Conservation (phyloP, 176 grass and related monocot genomes). For the Bolboschoenus planiculmis region DNA sequence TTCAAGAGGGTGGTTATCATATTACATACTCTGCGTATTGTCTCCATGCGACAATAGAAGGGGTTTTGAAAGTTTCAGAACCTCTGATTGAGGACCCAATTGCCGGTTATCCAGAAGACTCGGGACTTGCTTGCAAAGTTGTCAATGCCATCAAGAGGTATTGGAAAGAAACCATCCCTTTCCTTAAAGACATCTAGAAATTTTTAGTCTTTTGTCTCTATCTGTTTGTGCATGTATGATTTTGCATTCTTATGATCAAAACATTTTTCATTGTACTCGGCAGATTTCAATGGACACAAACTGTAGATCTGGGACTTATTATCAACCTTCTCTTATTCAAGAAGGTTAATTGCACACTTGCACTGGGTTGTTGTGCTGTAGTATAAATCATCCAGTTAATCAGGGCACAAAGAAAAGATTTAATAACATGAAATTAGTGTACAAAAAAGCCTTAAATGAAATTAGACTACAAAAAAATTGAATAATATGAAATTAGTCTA, state of each 20-base stretch:
- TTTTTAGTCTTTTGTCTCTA: not conserved
- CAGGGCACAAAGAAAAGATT: no score
- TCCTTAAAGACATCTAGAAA: slow-evolving; percentile 46
- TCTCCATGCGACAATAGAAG: slow-evolving; percentile 75
- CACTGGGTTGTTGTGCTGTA: no score
- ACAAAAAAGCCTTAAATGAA: no score
- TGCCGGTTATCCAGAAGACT: slow-evolving; percentile 75
- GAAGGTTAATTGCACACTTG: not conserved
- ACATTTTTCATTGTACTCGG: not conserved
- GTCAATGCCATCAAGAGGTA: slow-evolving; percentile 51
- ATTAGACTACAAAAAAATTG: not conserved
- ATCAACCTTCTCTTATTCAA: not conserved
- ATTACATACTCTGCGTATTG: slow-evolving; percentile 84
- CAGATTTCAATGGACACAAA: not conserved
- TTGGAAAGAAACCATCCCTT: slow-evolving; percentile 75
- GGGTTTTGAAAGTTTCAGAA: slow-evolving; percentile 47
- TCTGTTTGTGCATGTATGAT: not conserved
- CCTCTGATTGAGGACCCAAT: slow-evolving; percentile 62
- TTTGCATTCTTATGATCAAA: not conserved
- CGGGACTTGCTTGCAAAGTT: slow-evolving; percentile 39
- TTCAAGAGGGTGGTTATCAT: slow-evolving; percentile 90
- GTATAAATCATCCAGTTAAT: no score
- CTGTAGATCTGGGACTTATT: not conserved
- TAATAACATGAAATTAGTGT: no score
- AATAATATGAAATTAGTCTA: not conserved